These are phyloP conservation scores for Monilinia fructigena DNA, from an alignment of 2,329 filamentous ascomycete species.

Conservation along the genomic window DNA sequence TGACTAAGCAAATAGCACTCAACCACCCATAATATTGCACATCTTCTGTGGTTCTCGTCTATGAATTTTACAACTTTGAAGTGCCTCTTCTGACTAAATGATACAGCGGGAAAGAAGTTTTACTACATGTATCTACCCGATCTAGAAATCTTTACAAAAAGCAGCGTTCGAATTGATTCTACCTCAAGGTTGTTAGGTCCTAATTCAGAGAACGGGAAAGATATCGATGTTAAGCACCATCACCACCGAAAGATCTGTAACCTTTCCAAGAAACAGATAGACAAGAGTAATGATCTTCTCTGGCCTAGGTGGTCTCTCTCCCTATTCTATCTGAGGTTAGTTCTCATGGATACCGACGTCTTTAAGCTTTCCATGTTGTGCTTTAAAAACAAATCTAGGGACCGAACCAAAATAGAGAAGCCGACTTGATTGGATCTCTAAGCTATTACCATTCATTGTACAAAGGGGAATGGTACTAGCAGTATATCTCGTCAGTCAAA, in stretches of 20 bases:
- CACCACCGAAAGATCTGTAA: neutral
- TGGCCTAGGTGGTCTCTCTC: too few relatives aligned
- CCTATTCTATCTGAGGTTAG: too few relatives aligned
- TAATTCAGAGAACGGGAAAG: neutral
- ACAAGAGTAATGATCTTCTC: neutral
- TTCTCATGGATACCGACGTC: too few relatives aligned
- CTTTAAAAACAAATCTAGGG: too few relatives aligned
- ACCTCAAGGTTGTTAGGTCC: neutral
- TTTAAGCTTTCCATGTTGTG: too few relatives aligned
- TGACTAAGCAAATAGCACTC: neutral
- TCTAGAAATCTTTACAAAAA: too few relatives aligned
- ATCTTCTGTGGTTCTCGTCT: neutral
- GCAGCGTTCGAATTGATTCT: neutral
- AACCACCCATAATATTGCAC: neutral
- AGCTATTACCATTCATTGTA: too few relatives aligned
- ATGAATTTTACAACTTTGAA: neutral
- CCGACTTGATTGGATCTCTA: too few relatives aligned
- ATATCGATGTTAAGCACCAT: neutral
- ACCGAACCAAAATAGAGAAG: too few relatives aligned
- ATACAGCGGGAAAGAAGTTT: neutral
- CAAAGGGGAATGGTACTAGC: too few relatives aligned
- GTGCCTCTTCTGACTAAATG: neutral
- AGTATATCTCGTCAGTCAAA: neutral
- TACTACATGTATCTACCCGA: neutral
- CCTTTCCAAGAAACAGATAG: neutral